These are phyloP conservation scores for Amniculicola lignicola DNA, from an alignment of 495 filamentous ascomycete species.

Conservation along the genomic window DNA sequence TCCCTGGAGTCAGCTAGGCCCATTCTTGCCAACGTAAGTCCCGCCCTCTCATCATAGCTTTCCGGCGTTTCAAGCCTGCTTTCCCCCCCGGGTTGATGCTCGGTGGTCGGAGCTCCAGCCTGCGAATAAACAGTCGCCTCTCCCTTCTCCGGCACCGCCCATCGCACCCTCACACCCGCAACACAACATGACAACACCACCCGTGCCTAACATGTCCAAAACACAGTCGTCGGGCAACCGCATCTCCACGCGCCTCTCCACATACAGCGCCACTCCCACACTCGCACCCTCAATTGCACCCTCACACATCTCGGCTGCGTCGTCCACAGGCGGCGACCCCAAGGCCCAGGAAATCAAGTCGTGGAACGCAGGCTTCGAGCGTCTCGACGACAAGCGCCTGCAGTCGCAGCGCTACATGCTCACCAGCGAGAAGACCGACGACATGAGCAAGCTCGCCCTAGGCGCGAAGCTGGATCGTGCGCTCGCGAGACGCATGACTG, in stretches of 20 bases:
- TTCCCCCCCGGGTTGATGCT: constrained; percentile 1
- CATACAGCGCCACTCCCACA: constrained; percentile 72
- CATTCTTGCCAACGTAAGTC: constrained; percentile 34
- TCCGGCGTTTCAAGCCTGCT: constrained; percentile 11
- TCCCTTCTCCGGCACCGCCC: neutral
- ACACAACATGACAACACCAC: constrained; percentile 1
- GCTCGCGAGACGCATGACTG: constrained; percentile 79
- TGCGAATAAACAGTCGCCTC: constrained; percentile 10
- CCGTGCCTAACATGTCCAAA: neutral
- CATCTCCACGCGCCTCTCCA: constrained; percentile 75
- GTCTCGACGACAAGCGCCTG: constrained; percentile 87
- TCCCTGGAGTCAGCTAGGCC: constrained; percentile 35
- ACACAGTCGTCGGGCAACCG: constrained; percentile 44
- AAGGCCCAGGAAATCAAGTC: constrained; percentile 69
- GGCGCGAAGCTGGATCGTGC: constrained; percentile 93
- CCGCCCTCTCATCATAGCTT: neutral
- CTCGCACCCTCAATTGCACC: constrained; percentile 58
- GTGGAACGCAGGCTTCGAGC: constrained; percentile 77
- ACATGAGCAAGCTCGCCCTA: constrained; percentile 83
- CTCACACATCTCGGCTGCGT: constrained; percentile 45
- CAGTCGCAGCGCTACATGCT: constrained; percentile 80
- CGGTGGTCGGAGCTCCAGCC: neutral
- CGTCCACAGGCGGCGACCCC: constrained; percentile 57
- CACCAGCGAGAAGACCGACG: constrained; percentile 75
- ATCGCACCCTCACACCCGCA: constrained; percentile 6